Conservation (phyloP, 495 filamentous ascomycete species). For the Hypoxylon rickii region DNA sequence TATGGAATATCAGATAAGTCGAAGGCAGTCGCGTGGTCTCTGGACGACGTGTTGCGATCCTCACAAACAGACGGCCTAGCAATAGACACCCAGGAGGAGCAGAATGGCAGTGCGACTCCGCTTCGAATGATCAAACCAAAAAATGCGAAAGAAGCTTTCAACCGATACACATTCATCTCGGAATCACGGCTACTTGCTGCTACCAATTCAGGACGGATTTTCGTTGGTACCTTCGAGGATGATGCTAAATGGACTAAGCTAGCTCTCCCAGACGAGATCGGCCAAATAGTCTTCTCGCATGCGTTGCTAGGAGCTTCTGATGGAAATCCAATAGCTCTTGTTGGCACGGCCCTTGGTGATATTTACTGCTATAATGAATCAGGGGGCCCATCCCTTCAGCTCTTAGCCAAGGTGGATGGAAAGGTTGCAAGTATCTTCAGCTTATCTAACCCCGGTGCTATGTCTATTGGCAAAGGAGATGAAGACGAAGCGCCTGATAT, state of each 20-base stretch:
- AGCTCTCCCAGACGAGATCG: constrained; percentile 37
- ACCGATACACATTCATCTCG: constrained; percentile 68
- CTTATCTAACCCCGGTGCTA: constrained; percentile 17
- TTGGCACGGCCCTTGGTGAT: constrained; percentile 59
- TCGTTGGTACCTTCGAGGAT: constrained; percentile 50
- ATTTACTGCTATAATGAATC: constrained; percentile 52
- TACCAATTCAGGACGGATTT: constrained; percentile 63
- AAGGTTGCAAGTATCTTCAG: constrained; percentile 61
- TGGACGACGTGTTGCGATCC: constrained; percentile 22
- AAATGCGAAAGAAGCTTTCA: constrained; percentile 55
- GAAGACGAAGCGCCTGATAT: not conserved
- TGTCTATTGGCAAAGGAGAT: not conserved
- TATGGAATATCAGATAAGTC: constrained; percentile 2
- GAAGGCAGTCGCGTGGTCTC: constrained; percentile 16
- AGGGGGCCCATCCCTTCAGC: constrained; percentile 20
- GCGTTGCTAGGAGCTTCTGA: constrained; percentile 26
- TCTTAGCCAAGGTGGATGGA: constrained; percentile 40
- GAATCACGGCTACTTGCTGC: constrained; percentile 60
- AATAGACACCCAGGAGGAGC: not conserved
- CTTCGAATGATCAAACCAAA: constrained; percentile 29
- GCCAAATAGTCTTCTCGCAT: constrained; percentile 36
- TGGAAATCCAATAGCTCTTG: constrained; percentile 44
- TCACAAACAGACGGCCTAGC: not conserved
- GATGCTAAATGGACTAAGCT: constrained; percentile 46
- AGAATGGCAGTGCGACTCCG: not conserved